phyloP scores from a whole-genome alignment of 352 stramenopile genomes.

The Phytophthora uliginosa region DNA sequence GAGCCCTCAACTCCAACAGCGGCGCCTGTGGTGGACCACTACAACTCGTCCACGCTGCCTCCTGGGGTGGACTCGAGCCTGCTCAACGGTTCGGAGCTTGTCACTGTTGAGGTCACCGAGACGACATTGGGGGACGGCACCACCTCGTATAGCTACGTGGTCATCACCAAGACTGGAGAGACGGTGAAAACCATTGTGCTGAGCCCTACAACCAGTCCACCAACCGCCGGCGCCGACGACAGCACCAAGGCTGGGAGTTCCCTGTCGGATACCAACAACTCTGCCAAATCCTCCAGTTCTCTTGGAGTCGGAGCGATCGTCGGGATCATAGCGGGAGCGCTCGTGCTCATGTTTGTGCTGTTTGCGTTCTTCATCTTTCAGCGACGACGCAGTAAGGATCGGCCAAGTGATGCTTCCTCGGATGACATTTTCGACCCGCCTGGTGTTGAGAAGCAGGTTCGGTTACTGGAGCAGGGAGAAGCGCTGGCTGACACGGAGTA shows the following conservation, averaged over 20 bases:
- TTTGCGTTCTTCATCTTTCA: constrained; percentile 26
- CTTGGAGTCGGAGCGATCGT: constrained; percentile 9
- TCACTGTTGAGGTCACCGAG: constrained; percentile 48
- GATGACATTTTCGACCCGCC: constrained; percentile 9
- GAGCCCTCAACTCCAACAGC: constrained; percentile 1
- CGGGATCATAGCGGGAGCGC: constrained; percentile 14
- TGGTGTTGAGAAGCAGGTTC: constrained; percentile 7
- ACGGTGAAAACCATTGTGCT: constrained; percentile 22
- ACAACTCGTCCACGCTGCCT: constrained; percentile 52
- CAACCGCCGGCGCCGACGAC: background rate
- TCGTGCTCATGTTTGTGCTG: constrained; percentile 26
- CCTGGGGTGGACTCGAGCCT: constrained; percentile 38
- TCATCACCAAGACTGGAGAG: constrained; percentile 40
- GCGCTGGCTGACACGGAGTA: constrained; percentile 5
- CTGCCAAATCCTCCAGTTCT: constrained; percentile 8
- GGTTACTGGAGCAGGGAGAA: background rate
- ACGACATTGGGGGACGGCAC: constrained; percentile 33
- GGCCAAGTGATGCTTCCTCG: background rate
- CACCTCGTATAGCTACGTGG: constrained; percentile 45
- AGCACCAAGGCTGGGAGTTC: constrained; percentile 12
- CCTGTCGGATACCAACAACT: background rate
- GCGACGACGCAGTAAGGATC: constrained; percentile 9
- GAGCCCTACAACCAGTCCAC: constrained; percentile 7
- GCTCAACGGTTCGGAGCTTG: constrained; percentile 47
- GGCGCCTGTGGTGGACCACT: constrained; percentile 32